phyloP scores from a whole-genome alignment of 2,329 filamentous ascomycete species.

The Colletotrichum kahawae region DNA sequence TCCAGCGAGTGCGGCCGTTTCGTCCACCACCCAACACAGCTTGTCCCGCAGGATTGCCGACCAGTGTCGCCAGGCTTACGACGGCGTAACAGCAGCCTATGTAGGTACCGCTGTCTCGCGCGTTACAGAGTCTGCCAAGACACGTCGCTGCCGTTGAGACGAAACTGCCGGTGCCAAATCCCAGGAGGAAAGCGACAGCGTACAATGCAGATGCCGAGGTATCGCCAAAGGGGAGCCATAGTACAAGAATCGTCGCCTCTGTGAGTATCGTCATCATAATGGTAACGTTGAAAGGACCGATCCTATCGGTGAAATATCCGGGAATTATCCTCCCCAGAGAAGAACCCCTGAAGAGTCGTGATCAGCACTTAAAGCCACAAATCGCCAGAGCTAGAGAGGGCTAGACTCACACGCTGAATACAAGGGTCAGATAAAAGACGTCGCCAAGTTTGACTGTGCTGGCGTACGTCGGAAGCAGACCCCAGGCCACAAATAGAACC shows the following conservation, averaged over 20 bases:
- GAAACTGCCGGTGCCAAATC: constrained; percentile 32
- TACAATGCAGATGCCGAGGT: constrained; percentile 25
- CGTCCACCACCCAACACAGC: not conserved
- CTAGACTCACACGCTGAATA: constrained; percentile 34
- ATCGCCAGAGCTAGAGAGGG: not conserved
- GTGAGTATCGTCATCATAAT: constrained; percentile 30
- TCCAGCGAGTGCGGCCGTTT: constrained; percentile 14
- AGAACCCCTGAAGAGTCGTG: constrained; percentile 26
- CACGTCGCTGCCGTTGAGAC: constrained; percentile 26
- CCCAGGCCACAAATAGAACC: constrained; percentile 34
- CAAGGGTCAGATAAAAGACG: constrained; percentile 32
- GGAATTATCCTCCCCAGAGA: constrained; percentile 29
- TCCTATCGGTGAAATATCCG: constrained; percentile 25
- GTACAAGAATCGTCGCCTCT: constrained; percentile 22
- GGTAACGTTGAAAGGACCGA: constrained; percentile 30
- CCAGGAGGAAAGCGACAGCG: constrained; percentile 29
- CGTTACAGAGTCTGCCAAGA: constrained; percentile 28
- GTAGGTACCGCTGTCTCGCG: constrained; percentile 30
- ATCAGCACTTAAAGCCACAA: not conserved
- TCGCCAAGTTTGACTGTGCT: constrained; percentile 26
- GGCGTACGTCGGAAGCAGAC: constrained; percentile 33
- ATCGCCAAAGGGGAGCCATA: constrained; percentile 32
- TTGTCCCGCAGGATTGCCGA: constrained; percentile 17
- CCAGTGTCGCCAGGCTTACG: constrained; percentile 27
- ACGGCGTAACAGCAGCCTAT: constrained; percentile 32